Conservation (phyloP, 2,329 filamentous ascomycete species). For the Calycina herbarum region DNA sequence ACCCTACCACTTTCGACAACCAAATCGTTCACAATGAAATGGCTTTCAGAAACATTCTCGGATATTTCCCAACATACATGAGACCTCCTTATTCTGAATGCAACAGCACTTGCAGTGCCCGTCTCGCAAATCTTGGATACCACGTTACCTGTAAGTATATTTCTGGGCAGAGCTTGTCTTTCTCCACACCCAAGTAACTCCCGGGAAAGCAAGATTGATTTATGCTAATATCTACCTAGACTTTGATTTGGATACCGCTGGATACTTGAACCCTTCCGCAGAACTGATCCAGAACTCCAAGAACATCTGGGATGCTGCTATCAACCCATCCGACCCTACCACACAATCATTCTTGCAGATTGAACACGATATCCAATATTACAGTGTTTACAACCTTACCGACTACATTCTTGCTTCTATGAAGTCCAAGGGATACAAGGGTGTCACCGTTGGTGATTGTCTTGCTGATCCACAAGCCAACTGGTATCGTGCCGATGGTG, state of each 20-base stretch:
- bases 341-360: conserved; percentile 48
- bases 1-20: conserved; percentile 44
- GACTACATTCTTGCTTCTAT: conserved; percentile 40
- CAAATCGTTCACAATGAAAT: conserved; percentile 56
- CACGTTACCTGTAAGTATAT: conserved; percentile 42
- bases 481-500: conserved; percentile 43
- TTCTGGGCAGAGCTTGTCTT: background rate
- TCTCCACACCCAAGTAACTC: background rate
- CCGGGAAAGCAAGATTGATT: background rate
- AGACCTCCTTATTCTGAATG: conserved; percentile 48
- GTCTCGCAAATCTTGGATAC: conserved; percentile 46
- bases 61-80: conserved; percentile 56
- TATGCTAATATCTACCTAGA: conserved; percentile 33
- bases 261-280: conserved; percentile 47
- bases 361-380: conserved; percentile 45
- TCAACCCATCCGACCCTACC: conserved; percentile 22
- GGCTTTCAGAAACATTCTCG: conserved; percentile 55
- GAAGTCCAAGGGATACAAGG: conserved; percentile 39
- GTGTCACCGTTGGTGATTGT: conserved; percentile 49
- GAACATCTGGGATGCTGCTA: conserved; percentile 39
- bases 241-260: conserved; percentile 48
- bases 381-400: conserved; percentile 40
- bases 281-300: conserved; percentile 48
- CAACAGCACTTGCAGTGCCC: conserved; percentile 38
- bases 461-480: conserved; percentile 44